Evolutionary conservation across 2,329 filamentous ascomycete species (phyloP).

Genomic region (Fonsecaea monophora): DNA sequence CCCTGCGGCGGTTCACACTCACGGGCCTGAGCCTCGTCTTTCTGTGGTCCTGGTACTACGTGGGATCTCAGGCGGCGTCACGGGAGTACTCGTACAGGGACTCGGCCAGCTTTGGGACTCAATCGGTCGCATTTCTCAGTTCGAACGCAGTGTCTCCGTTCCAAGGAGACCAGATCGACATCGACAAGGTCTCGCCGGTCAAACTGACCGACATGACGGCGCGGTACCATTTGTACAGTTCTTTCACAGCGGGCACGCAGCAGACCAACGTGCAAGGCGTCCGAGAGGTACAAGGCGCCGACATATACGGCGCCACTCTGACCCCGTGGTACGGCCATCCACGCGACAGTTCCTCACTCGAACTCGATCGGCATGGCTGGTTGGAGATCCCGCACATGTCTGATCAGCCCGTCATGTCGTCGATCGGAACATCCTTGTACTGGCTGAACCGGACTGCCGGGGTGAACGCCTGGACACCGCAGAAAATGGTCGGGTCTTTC

Average conservation of each 20-base stretch:
- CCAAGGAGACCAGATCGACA: conserved; percentile 17
- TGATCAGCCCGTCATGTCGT: conserved; percentile 21
- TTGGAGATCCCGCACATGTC: conserved; percentile 23
- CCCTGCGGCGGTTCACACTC: conserved; percentile 25
- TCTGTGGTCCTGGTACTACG: conserved; percentile 32
- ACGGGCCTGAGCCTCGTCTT: conserved; percentile 14
- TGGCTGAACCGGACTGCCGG: conserved; percentile 2
- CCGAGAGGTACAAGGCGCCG: conserved; percentile 18
- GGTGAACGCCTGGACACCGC: conserved; percentile 13
- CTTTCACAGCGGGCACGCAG: conserved; percentile 23
- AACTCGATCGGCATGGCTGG: conserved; percentile 18
- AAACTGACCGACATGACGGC: conserved; percentile 21
- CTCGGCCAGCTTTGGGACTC: conserved; percentile 13
- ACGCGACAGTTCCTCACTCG: conserved; percentile 9
- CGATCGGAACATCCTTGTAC: conserved; percentile 22
- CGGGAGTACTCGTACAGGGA: conserved; percentile 18
- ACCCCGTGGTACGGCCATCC: conserved; percentile 24
- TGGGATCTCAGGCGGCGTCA: conserved; percentile 28
- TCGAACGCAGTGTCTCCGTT: conserved; percentile 18
- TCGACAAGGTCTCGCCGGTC: conserved; percentile 10
- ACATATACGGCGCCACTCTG: conserved; percentile 25
- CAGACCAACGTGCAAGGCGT: conserved; percentile 16
- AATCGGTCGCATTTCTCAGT: conserved; percentile 15
- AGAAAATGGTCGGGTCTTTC: conserved; percentile 23
- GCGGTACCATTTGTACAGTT: conserved; percentile 23